phyloP scores from a whole-genome alignment of 345 rosid genomes.

The Adansonia digitata region DNA sequence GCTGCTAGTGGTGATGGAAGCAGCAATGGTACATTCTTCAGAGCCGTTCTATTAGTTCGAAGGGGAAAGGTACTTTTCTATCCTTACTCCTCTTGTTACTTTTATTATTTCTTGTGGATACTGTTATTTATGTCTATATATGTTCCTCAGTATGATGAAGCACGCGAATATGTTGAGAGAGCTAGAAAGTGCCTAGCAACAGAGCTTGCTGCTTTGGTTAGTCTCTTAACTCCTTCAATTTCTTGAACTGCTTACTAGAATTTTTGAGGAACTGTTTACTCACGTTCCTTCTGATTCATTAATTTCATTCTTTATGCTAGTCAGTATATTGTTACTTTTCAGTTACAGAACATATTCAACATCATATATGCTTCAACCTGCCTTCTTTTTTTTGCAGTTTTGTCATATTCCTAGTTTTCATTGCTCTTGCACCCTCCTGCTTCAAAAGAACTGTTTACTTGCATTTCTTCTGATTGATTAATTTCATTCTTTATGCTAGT shows the following conservation, averaged over 20 bases:
- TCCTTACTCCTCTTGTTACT: neutral
- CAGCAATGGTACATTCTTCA: conserved; percentile 91
- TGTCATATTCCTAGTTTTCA: neutral
- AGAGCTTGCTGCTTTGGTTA: conserved; percentile 98
- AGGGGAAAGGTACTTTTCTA: conserved; percentile 56
- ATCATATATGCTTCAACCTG: neutral
- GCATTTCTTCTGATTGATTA: neutral
- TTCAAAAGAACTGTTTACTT: neutral
- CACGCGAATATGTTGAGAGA: conserved; percentile 89
- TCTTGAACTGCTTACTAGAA: neutral
- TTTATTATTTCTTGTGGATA: neutral
- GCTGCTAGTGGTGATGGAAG: conserved; percentile 88
- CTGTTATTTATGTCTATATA: conserved; percentile 6
- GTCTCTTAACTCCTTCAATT: conserved; percentile 20
- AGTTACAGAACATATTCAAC: neutral
- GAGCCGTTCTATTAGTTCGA: conserved; percentile 87
- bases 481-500: neutral
- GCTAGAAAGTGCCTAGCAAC: conserved; percentile 97
- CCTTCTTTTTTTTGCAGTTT: neutral
- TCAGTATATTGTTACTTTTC: neutral
- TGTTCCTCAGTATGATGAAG: conserved; percentile 73
- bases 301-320: neutral
- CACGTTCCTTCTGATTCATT: neutral
- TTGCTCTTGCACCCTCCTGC: neutral
- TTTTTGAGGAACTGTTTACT: neutral